Base-by-base conservation (phyloP, 208 protist species). In the Wallacemonas sp. region DNA sequence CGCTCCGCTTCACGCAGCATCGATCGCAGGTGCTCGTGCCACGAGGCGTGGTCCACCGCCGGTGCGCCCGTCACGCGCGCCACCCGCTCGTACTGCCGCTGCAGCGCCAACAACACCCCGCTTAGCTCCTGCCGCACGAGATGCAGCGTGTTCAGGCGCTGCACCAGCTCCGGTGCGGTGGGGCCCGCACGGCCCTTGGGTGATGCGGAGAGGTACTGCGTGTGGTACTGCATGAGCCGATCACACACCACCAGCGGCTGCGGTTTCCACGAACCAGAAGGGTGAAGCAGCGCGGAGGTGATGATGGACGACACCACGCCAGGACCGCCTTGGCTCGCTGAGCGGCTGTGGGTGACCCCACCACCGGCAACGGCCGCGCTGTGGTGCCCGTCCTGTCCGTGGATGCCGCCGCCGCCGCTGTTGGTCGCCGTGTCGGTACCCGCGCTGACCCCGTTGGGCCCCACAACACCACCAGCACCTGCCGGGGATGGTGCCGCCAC, bases 61-160 rank as follows among this genome's bases (percentile, higher is more conserved):
- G 71, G 71, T 1, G 72, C 71, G 1, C 81, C 81, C 22, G 61
- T 85, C 3, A 88, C 76, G 41, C 57, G 30, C 21, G 70, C 70
- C 44, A 85, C 76, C 10, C 50, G 54, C 33, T 66, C 58, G 50
- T 83, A 84, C 45, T 68, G 63, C 34, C 41, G 60, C 13, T 63
- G 64, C 17, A 54, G 24, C 6, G 54, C 37, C 53, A 82, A 30
- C 27, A 69, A 33, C 39, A 36, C 9, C 15, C 10, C 44, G 46
- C 29, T 69, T n/a, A 53, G 45, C 57, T 58, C 30, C 46, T 71
- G 57, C 55, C 62, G 66, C 32, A 71, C 19, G 15, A 38, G 2
- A 37, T 46, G 38, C 12, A 71, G 21, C 26, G 68, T 65, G 68
- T 54, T 67, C 15, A 73, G 50, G 32, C 68, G 68, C 30, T 73